Conservation (phyloP, 305 asterid species). For the Ruellia speciosa region DNA sequence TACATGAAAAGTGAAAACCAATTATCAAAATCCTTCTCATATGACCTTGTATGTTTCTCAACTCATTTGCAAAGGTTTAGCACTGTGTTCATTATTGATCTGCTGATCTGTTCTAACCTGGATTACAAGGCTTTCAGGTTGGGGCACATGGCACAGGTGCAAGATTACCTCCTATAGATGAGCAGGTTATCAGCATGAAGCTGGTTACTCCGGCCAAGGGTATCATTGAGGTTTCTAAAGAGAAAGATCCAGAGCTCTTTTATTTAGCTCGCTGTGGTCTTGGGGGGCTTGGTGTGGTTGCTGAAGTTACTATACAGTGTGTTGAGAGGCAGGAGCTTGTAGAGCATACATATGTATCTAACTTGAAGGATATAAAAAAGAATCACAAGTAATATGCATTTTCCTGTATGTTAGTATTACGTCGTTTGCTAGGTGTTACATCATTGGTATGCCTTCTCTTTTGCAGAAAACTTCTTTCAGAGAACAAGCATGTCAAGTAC, state of each 20-base stretch:
- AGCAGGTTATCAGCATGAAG: slow-evolving; percentile 95
- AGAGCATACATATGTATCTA: slow-evolving; percentile 79
- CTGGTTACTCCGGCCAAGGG: slow-evolving; percentile 89
- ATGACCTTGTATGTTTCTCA: slow-evolving; percentile 3
- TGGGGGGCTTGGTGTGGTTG: slow-evolving; percentile 96
- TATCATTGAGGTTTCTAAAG: slow-evolving; percentile 74
- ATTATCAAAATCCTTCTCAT: neutral
- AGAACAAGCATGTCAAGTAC: slow-evolving; percentile 89
- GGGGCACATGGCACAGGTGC: slow-evolving; percentile 99
- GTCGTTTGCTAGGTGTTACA: neutral
- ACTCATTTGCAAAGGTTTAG: slow-evolving; percentile 1
- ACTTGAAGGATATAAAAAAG: slow-evolving; percentile 67
- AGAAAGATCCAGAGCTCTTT: slow-evolving; percentile 83
- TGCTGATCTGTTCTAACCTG: slow-evolving; percentile 20
- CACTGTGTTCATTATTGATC: slow-evolving; percentile 17
- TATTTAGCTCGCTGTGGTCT: slow-evolving; percentile 96
- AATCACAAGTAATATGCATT: slow-evolving; percentile 68
- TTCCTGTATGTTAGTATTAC: slow-evolving; percentile 1
- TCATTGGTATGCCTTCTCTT: neutral
- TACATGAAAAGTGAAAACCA: too few relatives aligned
- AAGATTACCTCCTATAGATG: slow-evolving; percentile 87
- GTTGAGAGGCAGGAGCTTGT: slow-evolving; percentile 92
- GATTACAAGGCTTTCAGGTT: slow-evolving; percentile 43
- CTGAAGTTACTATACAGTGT: slow-evolving; percentile 92
- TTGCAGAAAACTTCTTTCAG: slow-evolving; percentile 74